A percentile compares a stretch with the other conserved stretches of the same genome.
Evolutionary conservation across 345 rosid genomes (phyloP).

Genomic region (Citrus australasica): DNA sequence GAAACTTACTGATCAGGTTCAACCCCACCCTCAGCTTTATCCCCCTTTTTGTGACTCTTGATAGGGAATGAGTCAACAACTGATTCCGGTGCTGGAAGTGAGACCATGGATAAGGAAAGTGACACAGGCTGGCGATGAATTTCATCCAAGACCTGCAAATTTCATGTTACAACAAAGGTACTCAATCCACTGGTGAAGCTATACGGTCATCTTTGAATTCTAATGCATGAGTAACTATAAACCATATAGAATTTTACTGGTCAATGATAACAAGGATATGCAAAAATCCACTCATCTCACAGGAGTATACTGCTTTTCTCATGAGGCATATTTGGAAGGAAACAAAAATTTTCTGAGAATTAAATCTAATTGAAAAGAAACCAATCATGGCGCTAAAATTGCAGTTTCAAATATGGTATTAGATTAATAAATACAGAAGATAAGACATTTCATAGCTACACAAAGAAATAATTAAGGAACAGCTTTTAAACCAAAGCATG

Average conservation of each 20-base stretch:
- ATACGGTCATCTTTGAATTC: not conserved
- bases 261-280: not conserved
- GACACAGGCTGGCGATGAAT: constrained; percentile 58
- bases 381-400: not conserved
- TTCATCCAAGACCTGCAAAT: constrained; percentile 68
- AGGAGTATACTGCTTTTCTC: not conserved
- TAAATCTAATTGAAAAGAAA: not conserved
- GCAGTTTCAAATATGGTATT: not conserved
- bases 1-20: constrained; percentile 55
- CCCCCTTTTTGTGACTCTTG: constrained; percentile 44
- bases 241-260: not conserved
- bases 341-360: not conserved
- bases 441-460: not conserved
- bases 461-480: not conserved
- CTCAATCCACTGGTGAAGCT: not conserved
- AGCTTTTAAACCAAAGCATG: not conserved
- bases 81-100: constrained; percentile 62
- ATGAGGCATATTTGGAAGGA: not conserved
- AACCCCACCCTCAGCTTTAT: constrained; percentile 25
- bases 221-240: too few relatives aligned
- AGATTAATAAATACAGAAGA: not conserved
- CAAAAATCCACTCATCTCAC: not conserved
- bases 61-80: constrained; percentile 68
- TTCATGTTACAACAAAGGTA: constrained; percentile 7
- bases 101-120: constrained; percentile 46